These are phyloP conservation scores for Schizochytrium sp. DNA, from an alignment of 108 stramenopile species.

Conservation along the genomic window DNA sequence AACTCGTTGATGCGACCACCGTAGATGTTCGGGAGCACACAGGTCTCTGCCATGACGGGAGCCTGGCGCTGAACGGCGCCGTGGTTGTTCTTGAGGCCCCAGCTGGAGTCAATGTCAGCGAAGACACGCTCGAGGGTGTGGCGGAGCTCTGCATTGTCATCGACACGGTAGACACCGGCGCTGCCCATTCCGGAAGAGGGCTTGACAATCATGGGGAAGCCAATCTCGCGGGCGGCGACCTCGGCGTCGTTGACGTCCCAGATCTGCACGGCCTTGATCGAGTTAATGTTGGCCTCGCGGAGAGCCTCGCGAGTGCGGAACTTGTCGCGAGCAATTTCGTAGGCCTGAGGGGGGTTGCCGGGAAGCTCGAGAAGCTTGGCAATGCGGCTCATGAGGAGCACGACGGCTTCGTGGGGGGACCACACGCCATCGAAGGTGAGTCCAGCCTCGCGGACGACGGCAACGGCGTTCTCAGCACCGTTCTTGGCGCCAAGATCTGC, in stretches of 20 bases:
- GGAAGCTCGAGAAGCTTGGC: background rate
- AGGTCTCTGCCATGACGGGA: conserved; percentile 46
- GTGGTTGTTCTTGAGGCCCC: conserved; percentile 45
- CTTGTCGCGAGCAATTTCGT: conserved; percentile 60
- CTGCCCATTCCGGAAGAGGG: conserved; percentile 46
- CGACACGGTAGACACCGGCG: conserved; percentile 41
- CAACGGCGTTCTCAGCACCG: conserved; percentile 53
- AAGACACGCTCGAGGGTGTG: conserved; percentile 43
- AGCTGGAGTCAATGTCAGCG: conserved; percentile 29
- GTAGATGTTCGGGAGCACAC: conserved; percentile 57
- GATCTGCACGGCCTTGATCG: conserved; percentile 54
- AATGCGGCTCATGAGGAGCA: conserved; percentile 40
- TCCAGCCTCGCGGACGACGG: conserved; percentile 5
- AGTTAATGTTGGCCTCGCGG: conserved; percentile 16
- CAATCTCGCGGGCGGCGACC: conserved; percentile 34
- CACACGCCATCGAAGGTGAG: conserved; percentile 15
- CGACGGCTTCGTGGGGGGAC: conserved; percentile 39
- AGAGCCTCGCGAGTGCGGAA: conserved; percentile 50
- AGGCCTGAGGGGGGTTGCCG: conserved; percentile 21
- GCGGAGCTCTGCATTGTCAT: conserved; percentile 51
- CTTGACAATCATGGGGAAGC: conserved; percentile 61
- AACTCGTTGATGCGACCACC: conserved; percentile 37
- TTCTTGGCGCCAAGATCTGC: conserved; percentile 35
- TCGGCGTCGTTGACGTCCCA: conserved; percentile 49
- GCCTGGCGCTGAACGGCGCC: conserved; percentile 57